Evolutionary conservation across 2,329 filamentous ascomycete species (phyloP), one percentile per base, ranked within the genome.

Genomic region (Alternaria consortialis): DNA sequence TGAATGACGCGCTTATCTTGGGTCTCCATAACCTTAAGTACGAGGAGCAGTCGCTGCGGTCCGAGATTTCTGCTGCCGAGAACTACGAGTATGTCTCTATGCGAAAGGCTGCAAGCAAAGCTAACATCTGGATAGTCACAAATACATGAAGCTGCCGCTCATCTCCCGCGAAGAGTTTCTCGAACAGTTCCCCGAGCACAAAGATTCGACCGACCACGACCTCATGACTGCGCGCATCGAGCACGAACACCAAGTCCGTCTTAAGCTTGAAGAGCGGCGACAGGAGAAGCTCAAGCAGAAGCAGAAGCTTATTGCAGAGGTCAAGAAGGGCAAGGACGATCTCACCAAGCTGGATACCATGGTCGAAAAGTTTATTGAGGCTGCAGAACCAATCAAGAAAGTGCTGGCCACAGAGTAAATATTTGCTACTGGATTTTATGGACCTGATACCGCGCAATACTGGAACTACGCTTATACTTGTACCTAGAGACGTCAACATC

Each of bases 11-110:
- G 51, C 84, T 99, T 63, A 94, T 98, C 76, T 85, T 99, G 37
- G 92, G 97, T 74, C 85, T 99, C 56, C 94, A 98, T 80, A 99
- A 99, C 74, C 83, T 99, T 7, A 96, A 95, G 78, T 99, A 99
- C 75, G 94, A 99, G 79, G 94, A 98, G 81, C 86, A 92, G 56
- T 93, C 97, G 79, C 82, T 99, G 56, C 88, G 91, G 66, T 92
- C 92, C 50, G 95, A 99, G 80, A 98, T 99, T 63, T 84, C 87
- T 0, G 93, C 92, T 8, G 98, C 95, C 78, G 92, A 97, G 76
- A 91, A 90, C 53, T 97, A 96, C 72, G 92, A 97, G 93, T 97
- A 82, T 64, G 91, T 86, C 25, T 36, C 25, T 44, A 25, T 17
- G 23, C 36, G 37, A 52, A 34, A 44, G 31, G 12, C 17, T 20